These are phyloP conservation scores for Talaromyces sp. DNA, from an alignment of 2,329 filamentous ascomycete genomes.

Conservation along the genomic window DNA sequence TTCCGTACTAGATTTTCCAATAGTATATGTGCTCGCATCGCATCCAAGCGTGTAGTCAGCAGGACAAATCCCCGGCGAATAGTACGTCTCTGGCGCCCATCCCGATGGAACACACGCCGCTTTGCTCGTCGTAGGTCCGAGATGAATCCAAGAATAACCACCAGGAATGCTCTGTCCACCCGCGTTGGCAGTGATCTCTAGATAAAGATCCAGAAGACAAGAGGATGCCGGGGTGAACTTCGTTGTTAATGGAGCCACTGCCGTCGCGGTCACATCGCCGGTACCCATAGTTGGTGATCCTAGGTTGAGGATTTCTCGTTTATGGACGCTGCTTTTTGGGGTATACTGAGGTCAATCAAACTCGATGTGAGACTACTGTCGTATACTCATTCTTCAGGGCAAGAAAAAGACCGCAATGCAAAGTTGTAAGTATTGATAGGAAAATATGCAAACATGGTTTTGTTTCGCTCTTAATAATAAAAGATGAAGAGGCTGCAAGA, in stretches of 20 bases:
- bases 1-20: neutral
- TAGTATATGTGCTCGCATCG: neutral
- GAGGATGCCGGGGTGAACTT: neutral
- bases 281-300: neutral
- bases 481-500: neutral
- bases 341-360: neutral
- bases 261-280: neutral
- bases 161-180: neutral
- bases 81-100: neutral
- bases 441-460: neutral
- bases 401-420: neutral
- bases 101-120: neutral
- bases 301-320: neutral
- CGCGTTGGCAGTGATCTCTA: neutral
- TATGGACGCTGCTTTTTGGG: neutral
- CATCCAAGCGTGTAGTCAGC: neutral
- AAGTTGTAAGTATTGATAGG: neutral
- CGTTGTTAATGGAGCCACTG: neutral
- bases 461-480: neutral
- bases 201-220: neutral
- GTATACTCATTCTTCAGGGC: neutral
- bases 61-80: neutral
- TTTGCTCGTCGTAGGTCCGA: neutral
- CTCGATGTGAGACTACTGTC: neutral
- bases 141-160: conserved; percentile 1